Evolutionary conservation across 2,329 filamentous ascomycete species (phyloP), one percentile per base, ranked within the genome.

Genomic region (Penicillium sp.): DNA sequence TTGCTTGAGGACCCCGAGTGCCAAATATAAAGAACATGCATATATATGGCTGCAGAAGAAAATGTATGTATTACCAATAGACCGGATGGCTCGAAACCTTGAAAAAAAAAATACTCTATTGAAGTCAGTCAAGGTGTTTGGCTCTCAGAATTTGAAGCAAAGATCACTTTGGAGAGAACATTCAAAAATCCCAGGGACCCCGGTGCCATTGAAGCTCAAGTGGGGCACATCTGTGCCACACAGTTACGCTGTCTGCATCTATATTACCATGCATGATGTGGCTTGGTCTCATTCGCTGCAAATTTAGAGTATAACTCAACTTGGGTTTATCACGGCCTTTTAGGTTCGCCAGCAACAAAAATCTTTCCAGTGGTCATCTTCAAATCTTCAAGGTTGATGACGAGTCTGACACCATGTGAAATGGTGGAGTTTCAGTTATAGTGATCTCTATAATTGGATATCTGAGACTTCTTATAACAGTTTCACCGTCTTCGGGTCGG

Each of bases 1-100:
- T 25, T 63, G 9, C 27, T 52, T 10, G 53, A 63, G 37, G 42
- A 42, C 5, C 31, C 33, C 37, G 48, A 50, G 48, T 39, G 33
- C 29, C 48, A 16, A 11, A 37, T 39, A 23, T 43, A 42, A 50
- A 6, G 9, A 16, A n/a, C 10, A 9, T 46, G 21, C 43, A n/a
- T 46, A 29, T 29, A 23, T 9, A 29, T 19, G 45, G 26, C 16
- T 31, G 6, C 11, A n/a, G 10, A 26, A 0, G 25, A 14, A 23
- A 49, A 26, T 50, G 35, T 50, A 50, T 16, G 42, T 50, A 50
- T 50, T 39, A 9, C 21, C 2, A 10, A 42, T 42, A 50, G 23
- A 42, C 2, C 16, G n/a, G 13, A 23, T 49, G 27, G 43, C 43
- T 45, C 43, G n/a, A 19, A 42, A 23, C 11, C 8, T 39, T 39